These are phyloP conservation scores for Cutaneotrichosporon curvatum DNA, from an alignment of 1,284 basidiomycete species.

Conservation along the genomic window DNA sequence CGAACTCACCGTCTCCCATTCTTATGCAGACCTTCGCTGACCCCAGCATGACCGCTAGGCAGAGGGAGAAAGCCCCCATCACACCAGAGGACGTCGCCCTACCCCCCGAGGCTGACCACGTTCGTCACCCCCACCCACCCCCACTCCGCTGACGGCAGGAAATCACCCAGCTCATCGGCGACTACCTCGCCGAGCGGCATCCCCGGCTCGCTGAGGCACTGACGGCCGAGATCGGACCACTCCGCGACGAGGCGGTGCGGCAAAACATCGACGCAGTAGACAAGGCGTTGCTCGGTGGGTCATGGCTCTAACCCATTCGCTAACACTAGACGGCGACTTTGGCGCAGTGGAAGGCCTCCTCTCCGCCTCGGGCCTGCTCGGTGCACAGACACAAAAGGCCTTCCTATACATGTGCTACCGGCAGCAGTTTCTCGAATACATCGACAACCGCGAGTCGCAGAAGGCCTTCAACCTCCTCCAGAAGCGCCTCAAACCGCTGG, in stretches of 20 bases:
- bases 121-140: background rate
- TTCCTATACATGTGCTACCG: slow-evolving; percentile 46
- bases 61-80: slow-evolving; percentile 14
- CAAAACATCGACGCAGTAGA: slow-evolving; percentile 44
- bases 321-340: slow-evolving; percentile 47
- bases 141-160: slow-evolving; percentile 24
- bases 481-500: slow-evolving; percentile 50
- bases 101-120: slow-evolving; percentile 10
- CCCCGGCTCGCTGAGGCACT: slow-evolving; percentile 41
- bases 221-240: slow-evolving; percentile 43
- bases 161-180: slow-evolving; percentile 43
- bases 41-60: slow-evolving; percentile 8
- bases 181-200: slow-evolving; percentile 47
- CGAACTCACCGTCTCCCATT: no score
- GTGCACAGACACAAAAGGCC: slow-evolving; percentile 47
- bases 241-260: slow-evolving; percentile 25
- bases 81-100: slow-evolving; percentile 5
- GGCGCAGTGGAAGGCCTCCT: slow-evolving; percentile 45
- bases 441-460: slow-evolving; percentile 49
- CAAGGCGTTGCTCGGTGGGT: slow-evolving; percentile 42
- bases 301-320: background rate
- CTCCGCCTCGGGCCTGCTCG: slow-evolving; percentile 41
- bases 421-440: slow-evolving; percentile 48
- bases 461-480: slow-evolving; percentile 50
- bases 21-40: background rate